These are phyloP conservation scores for Penicillium digitatum DNA, from an alignment of 2,329 filamentous ascomycete genomes.

Conservation along the genomic window DNA sequence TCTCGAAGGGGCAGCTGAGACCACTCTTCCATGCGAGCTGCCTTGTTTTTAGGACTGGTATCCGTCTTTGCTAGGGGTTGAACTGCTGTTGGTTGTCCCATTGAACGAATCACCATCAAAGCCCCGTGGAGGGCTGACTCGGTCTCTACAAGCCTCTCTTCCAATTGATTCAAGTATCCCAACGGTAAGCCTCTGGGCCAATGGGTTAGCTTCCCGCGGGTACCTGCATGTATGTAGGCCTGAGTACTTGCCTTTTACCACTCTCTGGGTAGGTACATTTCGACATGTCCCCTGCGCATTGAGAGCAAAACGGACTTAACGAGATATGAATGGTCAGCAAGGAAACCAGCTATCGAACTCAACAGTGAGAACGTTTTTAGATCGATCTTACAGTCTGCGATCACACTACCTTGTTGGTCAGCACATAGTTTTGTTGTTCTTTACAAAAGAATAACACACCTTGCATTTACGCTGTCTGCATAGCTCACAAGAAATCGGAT, in stretches of 20 bases:
- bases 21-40: slow-evolving; percentile 22
- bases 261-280: slow-evolving; percentile 22
- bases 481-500: slow-evolving; percentile 20
- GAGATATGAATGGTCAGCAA: not conserved
- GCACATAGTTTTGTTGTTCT: not conserved
- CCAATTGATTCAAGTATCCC: slow-evolving; percentile 24
- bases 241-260: slow-evolving; percentile 17
- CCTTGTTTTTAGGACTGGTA: slow-evolving; percentile 12
- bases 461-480: slow-evolving; percentile 26
- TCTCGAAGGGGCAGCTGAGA: slow-evolving; percentile 18
- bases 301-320: slow-evolving; percentile 19
- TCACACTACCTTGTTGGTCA: slow-evolving; percentile 20
- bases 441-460: slow-evolving; percentile 6
- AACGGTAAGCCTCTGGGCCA: slow-evolving; percentile 19
- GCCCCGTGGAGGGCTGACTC: slow-evolving; percentile 23
- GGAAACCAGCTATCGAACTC: not conserved
- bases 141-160: slow-evolving; percentile 21
- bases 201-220: slow-evolving; percentile 1
- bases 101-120: slow-evolving; percentile 14
- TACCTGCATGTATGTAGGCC: not conserved
- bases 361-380: not conserved
- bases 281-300: slow-evolving; percentile 17
- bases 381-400: slow-evolving; percentile 17
- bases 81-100: slow-evolving; percentile 5
- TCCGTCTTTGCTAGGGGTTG: slow-evolving; percentile 9